phyloP scores from a whole-genome alignment of 805 yeast genomes.

The Tanozyma kutaoensis region DNA sequence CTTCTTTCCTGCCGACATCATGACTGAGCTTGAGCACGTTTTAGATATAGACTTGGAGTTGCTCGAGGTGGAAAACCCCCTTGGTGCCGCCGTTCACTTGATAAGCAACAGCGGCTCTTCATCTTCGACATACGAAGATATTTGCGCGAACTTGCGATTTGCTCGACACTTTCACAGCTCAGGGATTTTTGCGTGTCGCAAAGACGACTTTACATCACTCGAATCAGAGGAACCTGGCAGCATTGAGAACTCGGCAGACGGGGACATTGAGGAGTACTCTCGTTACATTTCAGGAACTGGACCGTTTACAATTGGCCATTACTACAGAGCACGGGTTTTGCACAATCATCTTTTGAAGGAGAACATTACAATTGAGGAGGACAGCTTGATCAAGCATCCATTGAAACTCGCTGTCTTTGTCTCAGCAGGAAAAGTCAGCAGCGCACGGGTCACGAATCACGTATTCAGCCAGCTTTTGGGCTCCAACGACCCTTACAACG shows the following conservation, averaged over 20 bases:
- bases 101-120: too few relatives aligned
- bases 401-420: slow-evolving; percentile 15
- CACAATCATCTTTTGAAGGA: slow-evolving; percentile 13
- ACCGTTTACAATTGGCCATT: slow-evolving; percentile 3
- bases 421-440: slow-evolving; percentile 21
- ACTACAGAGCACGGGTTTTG: slow-evolving; percentile 10
- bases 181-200: too few relatives aligned
- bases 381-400: slow-evolving; percentile 15
- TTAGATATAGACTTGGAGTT: too few relatives aligned
- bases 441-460: slow-evolving; percentile 39
- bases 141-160: too few relatives aligned
- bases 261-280: background rate
- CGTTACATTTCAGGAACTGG: slow-evolving; percentile 4
- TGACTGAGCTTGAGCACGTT: too few relatives aligned
- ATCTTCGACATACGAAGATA: too few relatives aligned
- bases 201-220: too few relatives aligned
- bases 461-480: slow-evolving; percentile 59
- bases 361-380: slow-evolving; percentile 18
- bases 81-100: too few relatives aligned
- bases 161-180: too few relatives aligned
- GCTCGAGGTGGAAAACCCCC: too few relatives aligned
- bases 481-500: slow-evolving; percentile 27
- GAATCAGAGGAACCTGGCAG: too few relatives aligned
- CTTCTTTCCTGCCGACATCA: slow-evolving; percentile 9
- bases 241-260: background rate